phyloP scores from a whole-genome alignment of 2,329 filamentous ascomycete species.

The Colletotrichum coccodes region DNA sequence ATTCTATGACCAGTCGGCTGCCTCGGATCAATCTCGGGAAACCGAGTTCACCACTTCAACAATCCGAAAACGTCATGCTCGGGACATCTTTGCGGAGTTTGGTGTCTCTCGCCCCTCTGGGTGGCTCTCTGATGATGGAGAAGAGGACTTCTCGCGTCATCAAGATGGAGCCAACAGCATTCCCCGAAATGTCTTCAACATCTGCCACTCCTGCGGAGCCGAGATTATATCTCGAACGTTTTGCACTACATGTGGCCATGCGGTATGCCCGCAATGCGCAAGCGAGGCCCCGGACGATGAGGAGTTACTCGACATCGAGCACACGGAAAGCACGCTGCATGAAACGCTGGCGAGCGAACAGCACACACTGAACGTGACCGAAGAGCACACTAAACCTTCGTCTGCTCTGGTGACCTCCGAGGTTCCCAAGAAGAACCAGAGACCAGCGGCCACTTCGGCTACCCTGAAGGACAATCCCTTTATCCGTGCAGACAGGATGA shows the following conservation, averaged over 20 bases:
- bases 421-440: slow-evolving; percentile 14
- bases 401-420: background rate
- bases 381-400: background rate
- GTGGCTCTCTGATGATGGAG: slow-evolving; percentile 56
- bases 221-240: slow-evolving; percentile 48
- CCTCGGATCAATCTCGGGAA: slow-evolving; percentile 31
- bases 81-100: slow-evolving; percentile 58
- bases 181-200: slow-evolving; percentile 41
- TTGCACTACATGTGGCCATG: slow-evolving; percentile 62
- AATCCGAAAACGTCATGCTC: slow-evolving; percentile 52
- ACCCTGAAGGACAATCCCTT: slow-evolving; percentile 45
- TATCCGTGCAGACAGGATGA: slow-evolving; percentile 41
- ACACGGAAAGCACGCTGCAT: background rate
- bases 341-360: background rate
- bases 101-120: slow-evolving; percentile 56
- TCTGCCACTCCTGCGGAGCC: slow-evolving; percentile 62
- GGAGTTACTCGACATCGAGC: slow-evolving; percentile 1
- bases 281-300: slow-evolving; percentile 43
- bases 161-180: slow-evolving; percentile 44
- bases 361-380: background rate
- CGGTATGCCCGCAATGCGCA: slow-evolving; percentile 58
- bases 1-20: slow-evolving; percentile 23
- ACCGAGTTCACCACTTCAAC: slow-evolving; percentile 45
- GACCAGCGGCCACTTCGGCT: slow-evolving; percentile 6
- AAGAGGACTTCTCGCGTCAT: slow-evolving; percentile 31